Conservation (phyloP, 1,139 yeast species). For the Oligophagozyma castellii region DNA sequence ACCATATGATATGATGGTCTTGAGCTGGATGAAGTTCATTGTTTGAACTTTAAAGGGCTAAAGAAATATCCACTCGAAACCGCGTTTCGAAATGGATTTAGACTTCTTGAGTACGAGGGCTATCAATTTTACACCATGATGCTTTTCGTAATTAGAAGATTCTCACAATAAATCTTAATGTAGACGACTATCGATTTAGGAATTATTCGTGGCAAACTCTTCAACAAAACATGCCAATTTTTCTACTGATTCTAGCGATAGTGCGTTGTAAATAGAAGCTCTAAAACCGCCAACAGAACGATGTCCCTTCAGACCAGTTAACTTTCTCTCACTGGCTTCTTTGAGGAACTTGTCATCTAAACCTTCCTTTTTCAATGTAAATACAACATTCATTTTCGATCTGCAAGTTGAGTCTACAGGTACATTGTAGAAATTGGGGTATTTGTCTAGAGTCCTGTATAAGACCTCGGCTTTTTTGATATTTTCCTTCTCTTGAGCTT, state of each 20-base stretch:
- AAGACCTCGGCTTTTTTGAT: constrained; percentile 44
- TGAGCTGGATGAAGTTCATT: constrained; percentile 33
- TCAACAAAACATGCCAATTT: constrained; percentile 44
- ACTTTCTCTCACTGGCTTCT: constrained; percentile 40
- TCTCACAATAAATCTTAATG: no score
- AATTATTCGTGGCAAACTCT: constrained; percentile 41
- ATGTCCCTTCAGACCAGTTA: constrained; percentile 85
- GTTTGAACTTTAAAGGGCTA: no score
- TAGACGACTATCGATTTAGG: constrained; percentile 2
- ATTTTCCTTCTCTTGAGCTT: constrained; percentile 43
- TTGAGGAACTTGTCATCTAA: constrained; percentile 55
- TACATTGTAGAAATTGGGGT: constrained; percentile 48
- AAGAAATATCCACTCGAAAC: no score
- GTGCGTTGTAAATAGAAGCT: constrained; percentile 86
- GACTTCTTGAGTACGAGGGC: no score
- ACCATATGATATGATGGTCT: constrained; percentile 17
- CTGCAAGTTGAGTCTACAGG: constrained; percentile 55
- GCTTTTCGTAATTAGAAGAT: no score
- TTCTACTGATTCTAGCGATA: constrained; percentile 49
- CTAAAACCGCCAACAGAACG: constrained; percentile 96
- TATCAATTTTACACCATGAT: no score
- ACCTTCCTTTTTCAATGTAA: constrained; percentile 51
- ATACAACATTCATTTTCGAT: constrained; percentile 87
- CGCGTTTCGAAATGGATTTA: no score
- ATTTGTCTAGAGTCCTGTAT: constrained; percentile 51